Evolutionary conservation across 306 rosid species (phyloP).

Genomic region (Abrus pulchellus): DNA sequence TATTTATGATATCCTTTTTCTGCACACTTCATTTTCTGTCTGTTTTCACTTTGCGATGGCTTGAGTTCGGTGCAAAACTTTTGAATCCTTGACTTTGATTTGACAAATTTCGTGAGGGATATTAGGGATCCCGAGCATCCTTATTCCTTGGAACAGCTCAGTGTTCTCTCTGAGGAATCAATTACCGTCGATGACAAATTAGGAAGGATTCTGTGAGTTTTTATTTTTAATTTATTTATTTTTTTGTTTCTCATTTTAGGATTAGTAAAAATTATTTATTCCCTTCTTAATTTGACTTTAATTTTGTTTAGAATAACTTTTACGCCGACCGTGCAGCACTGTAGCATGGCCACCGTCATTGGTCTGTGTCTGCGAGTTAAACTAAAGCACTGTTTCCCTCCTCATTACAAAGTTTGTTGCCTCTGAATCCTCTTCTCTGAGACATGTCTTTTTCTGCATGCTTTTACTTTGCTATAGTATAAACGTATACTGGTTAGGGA

Average conservation of each 20-base stretch:
- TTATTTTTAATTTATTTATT: background rate
- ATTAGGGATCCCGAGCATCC: slow-evolving; percentile 99
- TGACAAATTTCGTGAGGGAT: slow-evolving; percentile 88
- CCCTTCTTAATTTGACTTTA: background rate
- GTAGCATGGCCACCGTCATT: slow-evolving; percentile 97
- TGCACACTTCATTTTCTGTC: background rate
- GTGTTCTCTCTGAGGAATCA: slow-evolving; percentile 95
- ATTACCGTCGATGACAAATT: slow-evolving; percentile 90
- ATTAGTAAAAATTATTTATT: slow-evolving; percentile 9
- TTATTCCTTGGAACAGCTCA: slow-evolving; percentile 95
- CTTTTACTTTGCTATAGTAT: background rate
- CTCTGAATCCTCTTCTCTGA: background rate
- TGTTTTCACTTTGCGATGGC: background rate
- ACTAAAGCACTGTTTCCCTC: slow-evolving; percentile 82
- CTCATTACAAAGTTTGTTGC: slow-evolving; percentile 84
- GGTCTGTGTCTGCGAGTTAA: slow-evolving; percentile 95
- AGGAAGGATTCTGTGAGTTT: slow-evolving; percentile 80
- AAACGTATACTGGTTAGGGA: background rate
- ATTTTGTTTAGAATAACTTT: slow-evolving; percentile 79
- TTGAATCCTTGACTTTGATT: slow-evolving; percentile 72
- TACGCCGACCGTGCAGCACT: slow-evolving; percentile 95
- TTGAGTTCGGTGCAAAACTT: background rate
- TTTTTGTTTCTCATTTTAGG: background rate
- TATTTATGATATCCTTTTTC: slow-evolving; percentile 88
- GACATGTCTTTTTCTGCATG: background rate